Percentiles rank a stretch among this genome's conserved stretches.
Conservation (phyloP, 2,329 filamentous ascomycete species). For the Colletotrichum musae region DNA sequence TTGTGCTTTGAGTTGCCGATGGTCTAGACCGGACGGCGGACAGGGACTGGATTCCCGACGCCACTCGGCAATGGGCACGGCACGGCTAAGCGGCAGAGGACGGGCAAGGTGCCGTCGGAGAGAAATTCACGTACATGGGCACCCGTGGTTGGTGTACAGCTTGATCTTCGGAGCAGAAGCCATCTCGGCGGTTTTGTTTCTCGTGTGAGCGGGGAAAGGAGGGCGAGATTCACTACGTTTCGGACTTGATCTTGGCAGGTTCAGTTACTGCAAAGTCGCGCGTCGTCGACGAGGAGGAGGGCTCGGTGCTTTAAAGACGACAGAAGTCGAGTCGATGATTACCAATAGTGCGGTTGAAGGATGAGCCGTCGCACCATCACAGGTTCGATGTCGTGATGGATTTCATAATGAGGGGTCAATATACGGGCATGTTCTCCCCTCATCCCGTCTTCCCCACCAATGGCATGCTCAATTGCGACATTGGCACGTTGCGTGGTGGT, state of each 20-base stretch:
- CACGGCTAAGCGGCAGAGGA: neutral
- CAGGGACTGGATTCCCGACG: neutral
- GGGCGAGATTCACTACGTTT: too few relatives aligned
- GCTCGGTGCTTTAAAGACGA: neutral
- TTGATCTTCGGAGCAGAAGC: conserved; percentile 64
- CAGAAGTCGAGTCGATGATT: conserved; percentile 7
- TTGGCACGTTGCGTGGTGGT: neutral
- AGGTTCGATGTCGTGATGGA: conserved; percentile 30
- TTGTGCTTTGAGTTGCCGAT: too few relatives aligned
- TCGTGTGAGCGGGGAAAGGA: neutral
- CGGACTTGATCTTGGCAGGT: neutral
- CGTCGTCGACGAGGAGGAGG: neutral
- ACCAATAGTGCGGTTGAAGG: conserved; percentile 3
- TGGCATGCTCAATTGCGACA: conserved; percentile 7
- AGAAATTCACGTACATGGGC: conserved; percentile 73
- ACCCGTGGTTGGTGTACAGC: conserved; percentile 79
- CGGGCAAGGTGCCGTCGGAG: too few relatives aligned
- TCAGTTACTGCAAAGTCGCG: neutral
- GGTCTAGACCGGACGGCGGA: too few relatives aligned
- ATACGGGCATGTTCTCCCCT: too few relatives aligned
- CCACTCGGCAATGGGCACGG: neutral
- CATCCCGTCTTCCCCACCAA: too few relatives aligned
- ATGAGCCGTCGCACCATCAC: conserved; percentile 15
- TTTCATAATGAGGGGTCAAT: conserved; percentile 12
- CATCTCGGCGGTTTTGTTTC: conserved; percentile 12